Conservation (phyloP, 495 filamentous ascomycete genomes). For the Gamarada debralockiae region DNA sequence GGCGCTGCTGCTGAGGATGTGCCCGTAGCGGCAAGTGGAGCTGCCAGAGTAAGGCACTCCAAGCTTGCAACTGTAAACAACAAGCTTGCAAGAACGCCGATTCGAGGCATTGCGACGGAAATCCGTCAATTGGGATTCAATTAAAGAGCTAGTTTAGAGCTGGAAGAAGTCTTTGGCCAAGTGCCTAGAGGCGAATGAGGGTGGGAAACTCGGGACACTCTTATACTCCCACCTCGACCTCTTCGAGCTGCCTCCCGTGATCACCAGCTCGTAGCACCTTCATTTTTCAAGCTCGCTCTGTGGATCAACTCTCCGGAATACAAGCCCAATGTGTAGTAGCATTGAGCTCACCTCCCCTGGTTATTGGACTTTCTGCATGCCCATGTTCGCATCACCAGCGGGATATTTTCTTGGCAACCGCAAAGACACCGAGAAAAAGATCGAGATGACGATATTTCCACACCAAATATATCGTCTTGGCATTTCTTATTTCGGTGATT, state of each 20-base stretch:
- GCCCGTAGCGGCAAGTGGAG: conserved; percentile 14
- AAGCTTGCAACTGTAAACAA: conserved; percentile 3
- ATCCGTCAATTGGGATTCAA: not conserved
- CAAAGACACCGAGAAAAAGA: no score
- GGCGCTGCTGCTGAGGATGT: conserved; percentile 13
- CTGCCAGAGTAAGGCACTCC: not conserved
- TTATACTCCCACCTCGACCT: not conserved
- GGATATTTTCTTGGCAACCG: no score
- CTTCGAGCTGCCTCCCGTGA: not conserved
- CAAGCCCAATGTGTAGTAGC: no score
- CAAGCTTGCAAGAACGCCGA: not conserved
- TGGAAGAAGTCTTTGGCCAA: not conserved
- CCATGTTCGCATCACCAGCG: no score
- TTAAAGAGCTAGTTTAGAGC: not conserved
- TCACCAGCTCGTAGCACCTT: no score
- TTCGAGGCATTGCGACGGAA: not conserved
- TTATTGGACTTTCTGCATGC: no score
- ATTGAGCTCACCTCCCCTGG: no score
- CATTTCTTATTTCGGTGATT: no score
- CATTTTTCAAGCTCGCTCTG: no score
- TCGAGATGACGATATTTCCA: no score
- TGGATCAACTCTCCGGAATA: no score
- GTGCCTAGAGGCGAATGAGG: not conserved
- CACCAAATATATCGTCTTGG: no score
- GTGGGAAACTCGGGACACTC: not conserved